These are phyloP conservation scores for Russula vinacea DNA, from an alignment of 768 basidiomycete species.

Conservation along the genomic window DNA sequence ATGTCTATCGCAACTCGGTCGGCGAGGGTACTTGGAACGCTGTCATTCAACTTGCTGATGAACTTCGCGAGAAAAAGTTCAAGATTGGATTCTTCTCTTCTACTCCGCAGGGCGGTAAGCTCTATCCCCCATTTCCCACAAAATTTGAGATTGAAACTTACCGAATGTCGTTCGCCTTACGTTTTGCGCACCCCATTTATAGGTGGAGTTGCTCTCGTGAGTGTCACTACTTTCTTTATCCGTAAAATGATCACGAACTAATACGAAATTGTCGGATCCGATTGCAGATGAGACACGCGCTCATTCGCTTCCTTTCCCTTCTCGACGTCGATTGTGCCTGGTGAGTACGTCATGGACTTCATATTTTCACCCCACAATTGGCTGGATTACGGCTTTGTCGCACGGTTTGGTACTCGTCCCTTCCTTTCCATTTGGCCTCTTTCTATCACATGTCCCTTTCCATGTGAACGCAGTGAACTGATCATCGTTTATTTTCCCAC, in stretches of 20 bases:
- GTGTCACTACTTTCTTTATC: constrained; percentile 37
- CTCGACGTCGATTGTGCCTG: constrained; percentile 81
- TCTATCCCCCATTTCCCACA: constrained; percentile 12
- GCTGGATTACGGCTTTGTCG: constrained; percentile 20
- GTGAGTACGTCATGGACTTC: constrained; percentile 46
- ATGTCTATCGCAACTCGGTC: constrained; percentile 72
- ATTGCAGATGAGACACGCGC: constrained; percentile 83
- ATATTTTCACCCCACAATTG: constrained; percentile 5
- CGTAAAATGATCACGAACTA: constrained; percentile 9
- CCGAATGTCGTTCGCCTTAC: constrained; percentile 12
- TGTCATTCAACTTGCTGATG: constrained; percentile 76
- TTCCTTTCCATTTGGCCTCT: background rate
- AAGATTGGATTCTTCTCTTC: constrained; percentile 94
- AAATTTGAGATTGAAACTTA: constrained; percentile 33
- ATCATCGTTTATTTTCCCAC: constrained; percentile 23
- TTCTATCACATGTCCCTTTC: constrained; percentile 6
- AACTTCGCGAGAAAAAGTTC: constrained; percentile 80
- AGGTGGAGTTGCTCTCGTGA: constrained; percentile 91
- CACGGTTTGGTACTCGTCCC: background rate
- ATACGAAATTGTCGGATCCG: constrained; percentile 13
- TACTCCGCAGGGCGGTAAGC: constrained; percentile 87
- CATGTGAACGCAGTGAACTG: constrained; percentile 6
- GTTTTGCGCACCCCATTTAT: constrained; percentile 31
- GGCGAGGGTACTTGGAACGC: constrained; percentile 75
- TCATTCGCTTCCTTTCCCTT: constrained; percentile 79